Percentiles rank a stretch among this genome's conserved stretches.
These are phyloP conservation scores for Petasospora fabianii DNA, from an alignment of 1,139 yeast genomes.

Conservation along the genomic window DNA sequence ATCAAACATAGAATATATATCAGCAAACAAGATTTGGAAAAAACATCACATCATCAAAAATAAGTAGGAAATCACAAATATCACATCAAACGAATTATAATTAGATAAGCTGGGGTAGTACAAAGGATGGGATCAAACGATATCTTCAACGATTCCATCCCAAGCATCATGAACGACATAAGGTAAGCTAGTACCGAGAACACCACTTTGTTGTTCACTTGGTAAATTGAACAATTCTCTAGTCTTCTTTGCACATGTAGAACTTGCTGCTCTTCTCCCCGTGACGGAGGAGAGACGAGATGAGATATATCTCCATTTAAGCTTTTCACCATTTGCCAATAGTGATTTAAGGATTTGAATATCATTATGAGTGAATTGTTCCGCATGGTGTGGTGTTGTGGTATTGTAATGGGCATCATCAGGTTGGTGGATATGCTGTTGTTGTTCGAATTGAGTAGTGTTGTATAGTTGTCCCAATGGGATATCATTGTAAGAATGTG, in stretches of 20 bases:
- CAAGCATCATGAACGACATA: slow-evolving; percentile 40
- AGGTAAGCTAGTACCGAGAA: slow-evolving; percentile 35
- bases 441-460: too few species aligned
- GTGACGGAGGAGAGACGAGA: slow-evolving; percentile 22
- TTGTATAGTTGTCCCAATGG: not conserved
- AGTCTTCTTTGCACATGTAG: slow-evolving; percentile 39
- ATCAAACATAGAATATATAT: too few species aligned
- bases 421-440: too few species aligned
- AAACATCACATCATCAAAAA: too few species aligned
- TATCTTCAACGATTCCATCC: slow-evolving; percentile 27
- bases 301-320: slow-evolving; percentile 41
- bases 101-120: too few species aligned
- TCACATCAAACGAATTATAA: too few species aligned
- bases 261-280: slow-evolving; percentile 35
- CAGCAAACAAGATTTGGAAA: too few species aligned
- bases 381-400: slow-evolving; percentile 5
- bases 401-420: not conserved
- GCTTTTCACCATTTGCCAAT: slow-evolving; percentile 36
- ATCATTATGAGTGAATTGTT: slow-evolving; percentile 28
- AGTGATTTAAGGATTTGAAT: slow-evolving; percentile 32
- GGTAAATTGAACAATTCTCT: slow-evolving; percentile 39
- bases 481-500: not conserved
- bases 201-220: slow-evolving; percentile 34
- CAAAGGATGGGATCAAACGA: too few species aligned
- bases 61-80: too few species aligned